These are phyloP conservation scores for Boletus huronensis DNA, from an alignment of 768 basidiomycete species.

Conservation along the genomic window DNA sequence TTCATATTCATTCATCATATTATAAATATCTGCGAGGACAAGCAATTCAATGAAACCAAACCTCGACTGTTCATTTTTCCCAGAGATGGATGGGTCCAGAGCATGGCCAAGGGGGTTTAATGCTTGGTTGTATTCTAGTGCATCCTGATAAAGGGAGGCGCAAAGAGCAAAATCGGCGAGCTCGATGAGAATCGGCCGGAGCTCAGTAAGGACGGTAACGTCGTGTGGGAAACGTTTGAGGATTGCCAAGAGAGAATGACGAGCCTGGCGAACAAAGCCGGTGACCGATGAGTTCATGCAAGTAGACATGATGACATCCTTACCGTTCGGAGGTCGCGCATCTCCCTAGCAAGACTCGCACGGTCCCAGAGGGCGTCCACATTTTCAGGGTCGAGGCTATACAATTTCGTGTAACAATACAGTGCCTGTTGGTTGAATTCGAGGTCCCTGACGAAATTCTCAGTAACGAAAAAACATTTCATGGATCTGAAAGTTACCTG, in stretches of 20 bases:
- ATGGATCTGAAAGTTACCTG: constrained; percentile 43
- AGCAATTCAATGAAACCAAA: constrained; percentile 15
- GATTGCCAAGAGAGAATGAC: background rate
- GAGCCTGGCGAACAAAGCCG: background rate
- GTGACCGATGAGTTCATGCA: background rate
- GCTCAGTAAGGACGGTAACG: constrained; percentile 70
- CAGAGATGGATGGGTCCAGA: constrained; percentile 10
- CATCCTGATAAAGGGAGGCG: background rate
- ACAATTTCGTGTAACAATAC: background rate
- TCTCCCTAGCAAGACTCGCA: background rate
- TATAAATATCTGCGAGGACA: background rate
- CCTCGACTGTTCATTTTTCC: constrained; percentile 1
- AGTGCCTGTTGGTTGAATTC: background rate
- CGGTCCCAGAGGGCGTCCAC: background rate
- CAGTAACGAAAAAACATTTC: constrained; percentile 57
- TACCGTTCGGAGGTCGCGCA: background rate
- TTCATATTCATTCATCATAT: background rate
- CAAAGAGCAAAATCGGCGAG: background rate
- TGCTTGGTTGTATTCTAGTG: background rate
- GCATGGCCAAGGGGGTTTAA: background rate
- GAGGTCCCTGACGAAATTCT: constrained; percentile 34
- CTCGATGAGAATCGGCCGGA: constrained; percentile 40
- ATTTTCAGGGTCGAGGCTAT: background rate
- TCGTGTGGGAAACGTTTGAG: constrained; percentile 45
- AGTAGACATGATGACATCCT: background rate